Conservation (phyloP, 352 stramenopile species). For the Aphanomyces invadans region DNA sequence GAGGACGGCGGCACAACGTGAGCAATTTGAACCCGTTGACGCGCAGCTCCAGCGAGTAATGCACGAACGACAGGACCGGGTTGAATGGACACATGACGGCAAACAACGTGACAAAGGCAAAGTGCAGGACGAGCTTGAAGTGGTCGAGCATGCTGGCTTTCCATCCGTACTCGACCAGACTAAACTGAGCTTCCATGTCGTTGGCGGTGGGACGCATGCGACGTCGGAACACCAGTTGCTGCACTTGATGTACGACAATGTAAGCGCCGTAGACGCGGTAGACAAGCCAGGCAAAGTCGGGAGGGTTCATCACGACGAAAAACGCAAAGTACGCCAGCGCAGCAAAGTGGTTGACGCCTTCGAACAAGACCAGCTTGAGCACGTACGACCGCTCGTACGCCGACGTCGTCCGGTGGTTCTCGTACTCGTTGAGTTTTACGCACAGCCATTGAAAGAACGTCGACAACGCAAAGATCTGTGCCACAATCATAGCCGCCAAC, state of each 20-base stretch:
- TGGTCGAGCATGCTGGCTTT: conserved; percentile 87
- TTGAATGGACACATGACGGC: conserved; percentile 89
- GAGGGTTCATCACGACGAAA: conserved; percentile 28
- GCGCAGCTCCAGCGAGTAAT: conserved; percentile 90
- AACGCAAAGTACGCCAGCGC: conserved; percentile 79
- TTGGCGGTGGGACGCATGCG: not conserved
- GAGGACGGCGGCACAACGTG: conserved; percentile 66
- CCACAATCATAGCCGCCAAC: conserved; percentile 54
- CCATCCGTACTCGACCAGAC: conserved; percentile 75
- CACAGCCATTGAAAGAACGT: conserved; percentile 70
- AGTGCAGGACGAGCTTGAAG: conserved; percentile 87
- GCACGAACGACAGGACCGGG: conserved; percentile 84
- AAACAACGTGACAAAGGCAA: conserved; percentile 85
- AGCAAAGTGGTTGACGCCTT: conserved; percentile 74
- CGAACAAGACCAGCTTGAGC: conserved; percentile 69
- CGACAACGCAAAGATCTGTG: conserved; percentile 38
- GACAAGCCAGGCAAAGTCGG: conserved; percentile 9
- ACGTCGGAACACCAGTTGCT: not conserved
- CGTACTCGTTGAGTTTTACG: conserved; percentile 58
- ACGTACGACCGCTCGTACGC: conserved; percentile 90
- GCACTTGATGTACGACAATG: conserved; percentile 7
- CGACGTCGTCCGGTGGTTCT: conserved; percentile 96
- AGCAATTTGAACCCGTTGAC: conserved; percentile 82
- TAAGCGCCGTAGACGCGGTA: conserved; percentile 16
- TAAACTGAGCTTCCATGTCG: conserved; percentile 49